Percentiles rank a stretch among this genome's conserved stretches.
Evolutionary conservation across 2,329 filamentous ascomycete genomes (phyloP).

Genomic region (Exophiala spinifera): DNA sequence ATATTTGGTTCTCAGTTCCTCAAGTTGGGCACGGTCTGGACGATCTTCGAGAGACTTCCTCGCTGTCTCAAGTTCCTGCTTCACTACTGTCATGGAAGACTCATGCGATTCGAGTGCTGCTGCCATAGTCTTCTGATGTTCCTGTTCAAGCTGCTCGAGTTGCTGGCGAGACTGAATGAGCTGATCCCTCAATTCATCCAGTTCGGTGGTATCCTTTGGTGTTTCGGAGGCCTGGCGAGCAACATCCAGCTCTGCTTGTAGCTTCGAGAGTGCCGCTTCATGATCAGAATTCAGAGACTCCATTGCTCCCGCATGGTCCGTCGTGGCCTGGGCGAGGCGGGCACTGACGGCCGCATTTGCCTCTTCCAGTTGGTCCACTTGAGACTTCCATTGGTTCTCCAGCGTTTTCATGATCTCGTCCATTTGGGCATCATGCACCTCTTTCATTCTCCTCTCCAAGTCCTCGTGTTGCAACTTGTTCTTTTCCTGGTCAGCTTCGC

Average conservation of each 20-base stretch:
- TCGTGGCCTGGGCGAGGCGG: slow-evolving; percentile 11
- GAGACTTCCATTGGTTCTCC: slow-evolving; percentile 25
- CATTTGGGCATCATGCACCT: slow-evolving; percentile 20
- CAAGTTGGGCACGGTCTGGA: slow-evolving; percentile 15
- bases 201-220: slow-evolving; percentile 12
- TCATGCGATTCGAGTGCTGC: slow-evolving; percentile 18
- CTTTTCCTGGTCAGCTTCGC: slow-evolving; percentile 18
- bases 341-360: slow-evolving; percentile 16
- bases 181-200: slow-evolving; percentile 18
- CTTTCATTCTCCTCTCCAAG: slow-evolving; percentile 20
- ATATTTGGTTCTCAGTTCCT: slow-evolving; percentile 17
- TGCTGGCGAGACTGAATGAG: slow-evolving; percentile 16
- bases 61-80: slow-evolving; percentile 16
- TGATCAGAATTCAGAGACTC: slow-evolving; percentile 13
- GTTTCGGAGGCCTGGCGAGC: slow-evolving; percentile 9
- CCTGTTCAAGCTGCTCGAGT: slow-evolving; percentile 11
- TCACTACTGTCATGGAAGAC: slow-evolving; percentile 14
- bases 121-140: slow-evolving; percentile 12
- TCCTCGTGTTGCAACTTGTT: slow-evolving; percentile 19
- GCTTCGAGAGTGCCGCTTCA: slow-evolving; percentile 8
- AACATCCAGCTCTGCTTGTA: slow-evolving; percentile 14
- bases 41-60: slow-evolving; percentile 16
- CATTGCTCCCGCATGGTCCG: slow-evolving; percentile 16
- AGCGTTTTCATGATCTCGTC: slow-evolving; percentile 27
- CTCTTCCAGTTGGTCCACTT: slow-evolving; percentile 23